phyloP scores from a whole-genome alignment of 192 early-diverging fungal species.

The Thoreauomyces humboldtii region DNA sequence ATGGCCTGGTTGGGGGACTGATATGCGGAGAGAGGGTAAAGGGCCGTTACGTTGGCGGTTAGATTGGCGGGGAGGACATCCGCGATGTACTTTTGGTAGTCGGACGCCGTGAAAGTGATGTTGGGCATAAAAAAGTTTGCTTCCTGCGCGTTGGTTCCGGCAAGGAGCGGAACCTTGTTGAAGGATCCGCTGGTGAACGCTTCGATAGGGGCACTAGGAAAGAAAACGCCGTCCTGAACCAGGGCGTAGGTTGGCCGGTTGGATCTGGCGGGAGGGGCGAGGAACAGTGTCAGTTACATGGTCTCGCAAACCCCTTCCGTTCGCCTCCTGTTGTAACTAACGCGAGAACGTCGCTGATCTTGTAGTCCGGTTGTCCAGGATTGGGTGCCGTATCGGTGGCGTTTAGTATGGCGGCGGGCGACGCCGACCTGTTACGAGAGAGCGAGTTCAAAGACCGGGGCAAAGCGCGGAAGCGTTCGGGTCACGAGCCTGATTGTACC shows the following conservation, averaged over 20 bases:
- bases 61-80: not conserved
- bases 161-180: slow-evolving; percentile 1
- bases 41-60: not conserved
- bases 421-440: not conserved
- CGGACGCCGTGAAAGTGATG: not conserved
- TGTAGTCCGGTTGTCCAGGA: not conserved
- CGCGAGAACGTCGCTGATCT: not conserved
- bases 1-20: slow-evolving; percentile 5
- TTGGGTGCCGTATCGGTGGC: not conserved
- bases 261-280: not conserved
- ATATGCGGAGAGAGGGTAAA: not conserved
- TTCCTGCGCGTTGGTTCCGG: not conserved
- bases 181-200: not conserved
- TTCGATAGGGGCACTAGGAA: not conserved
- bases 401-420: not conserved
- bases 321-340: too few relatives aligned
- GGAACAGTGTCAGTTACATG: too few relatives aligned
- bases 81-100: not conserved
- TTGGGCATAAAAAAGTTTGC: not conserved
- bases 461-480: too few relatives aligned
- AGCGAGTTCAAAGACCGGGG: too few relatives aligned
- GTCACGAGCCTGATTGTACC: not conserved
- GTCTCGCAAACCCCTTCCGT: too few relatives aligned
- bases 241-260: not conserved
- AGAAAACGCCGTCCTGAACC: not conserved